Evolutionary conservation across 2,329 filamentous ascomycete genomes (phyloP).

Genomic region (Aspergillus sergii): DNA sequence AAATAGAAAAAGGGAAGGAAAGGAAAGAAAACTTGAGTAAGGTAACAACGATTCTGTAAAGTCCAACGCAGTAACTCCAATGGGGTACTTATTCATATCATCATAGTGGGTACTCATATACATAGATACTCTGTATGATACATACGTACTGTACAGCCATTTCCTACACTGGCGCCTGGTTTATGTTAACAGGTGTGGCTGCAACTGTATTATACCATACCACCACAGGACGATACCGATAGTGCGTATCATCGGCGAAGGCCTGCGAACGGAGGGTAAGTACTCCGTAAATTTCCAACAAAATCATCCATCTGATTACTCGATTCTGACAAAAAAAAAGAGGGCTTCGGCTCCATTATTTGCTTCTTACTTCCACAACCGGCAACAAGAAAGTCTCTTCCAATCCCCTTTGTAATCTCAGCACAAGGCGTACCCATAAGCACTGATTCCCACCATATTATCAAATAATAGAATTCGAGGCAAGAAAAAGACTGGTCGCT

Average conservation of each 20-base stretch:
- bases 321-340: slow-evolving; percentile 6
- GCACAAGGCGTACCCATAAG: neutral
- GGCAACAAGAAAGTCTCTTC: slow-evolving; percentile 17
- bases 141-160: neutral
- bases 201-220: slow-evolving; percentile 19
- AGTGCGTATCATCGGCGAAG: neutral
- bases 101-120: neutral
- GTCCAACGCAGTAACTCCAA: neutral
- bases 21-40: neutral
- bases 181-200: slow-evolving; percentile 11
- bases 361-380: slow-evolving; percentile 10
- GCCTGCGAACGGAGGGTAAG: slow-evolving; percentile 6
- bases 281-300: neutral
- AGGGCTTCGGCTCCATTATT: slow-evolving; percentile 8
- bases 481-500: slow-evolving; percentile 12
- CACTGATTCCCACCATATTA: slow-evolving; percentile 15
- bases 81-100: neutral
- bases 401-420: slow-evolving; percentile 14
- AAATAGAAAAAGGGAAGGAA: neutral
- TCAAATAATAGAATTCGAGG: slow-evolving; percentile 5
- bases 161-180: neutral
- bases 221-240: slow-evolving; percentile 7
- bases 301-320: slow-evolving; percentile 7
- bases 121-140: neutral
- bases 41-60: neutral